Evolutionary conservation across 2,329 filamentous ascomycete species (phyloP).

Genomic region (Hypomyces rosellus): DNA sequence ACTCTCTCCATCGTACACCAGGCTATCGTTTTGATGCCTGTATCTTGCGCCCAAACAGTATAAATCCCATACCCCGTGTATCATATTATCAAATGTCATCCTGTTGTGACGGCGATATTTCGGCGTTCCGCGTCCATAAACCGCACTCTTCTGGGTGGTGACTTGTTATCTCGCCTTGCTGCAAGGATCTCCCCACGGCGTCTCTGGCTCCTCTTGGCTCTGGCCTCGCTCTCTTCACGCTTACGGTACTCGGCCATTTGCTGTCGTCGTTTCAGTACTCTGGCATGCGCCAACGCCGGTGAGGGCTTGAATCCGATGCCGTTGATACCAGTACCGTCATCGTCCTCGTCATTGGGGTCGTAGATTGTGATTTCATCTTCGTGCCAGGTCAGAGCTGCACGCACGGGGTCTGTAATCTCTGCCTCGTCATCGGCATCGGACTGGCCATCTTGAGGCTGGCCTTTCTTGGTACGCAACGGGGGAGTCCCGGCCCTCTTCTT

Average conservation of each 20-base stretch:
- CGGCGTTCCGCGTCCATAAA: slow-evolving; percentile 35
- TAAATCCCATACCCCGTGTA: not conserved
- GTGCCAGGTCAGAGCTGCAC: slow-evolving; percentile 59
- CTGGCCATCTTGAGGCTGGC: slow-evolving; percentile 15
- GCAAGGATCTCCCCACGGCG: slow-evolving; percentile 32
- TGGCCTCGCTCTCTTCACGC: slow-evolving; percentile 54
- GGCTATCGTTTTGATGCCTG: too few species aligned
- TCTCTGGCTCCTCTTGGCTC: slow-evolving; percentile 48
- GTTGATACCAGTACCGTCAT: slow-evolving; percentile 62
- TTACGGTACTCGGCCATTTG: slow-evolving; percentile 58
- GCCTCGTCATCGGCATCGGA: slow-evolving; percentile 28
- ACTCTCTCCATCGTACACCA: not conserved
- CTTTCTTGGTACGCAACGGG: slow-evolving; percentile 26
- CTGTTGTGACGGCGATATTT: slow-evolving; percentile 25
- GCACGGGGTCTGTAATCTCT: slow-evolving; percentile 44
- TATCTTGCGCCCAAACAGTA: too few species aligned
- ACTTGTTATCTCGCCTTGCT: slow-evolving; percentile 21
- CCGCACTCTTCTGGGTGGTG: slow-evolving; percentile 29
- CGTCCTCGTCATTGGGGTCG: slow-evolving; percentile 57
- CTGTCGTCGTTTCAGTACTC: slow-evolving; percentile 50
- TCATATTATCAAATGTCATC: slow-evolving; percentile 16
- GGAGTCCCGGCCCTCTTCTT: slow-evolving; percentile 34
- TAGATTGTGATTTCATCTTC: slow-evolving; percentile 63
- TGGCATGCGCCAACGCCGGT: slow-evolving; percentile 51
- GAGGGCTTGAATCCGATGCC: slow-evolving; percentile 62